phyloP scores from a whole-genome alignment of 2,329 filamentous ascomycete genomes.

The Penicillium crustosum region DNA sequence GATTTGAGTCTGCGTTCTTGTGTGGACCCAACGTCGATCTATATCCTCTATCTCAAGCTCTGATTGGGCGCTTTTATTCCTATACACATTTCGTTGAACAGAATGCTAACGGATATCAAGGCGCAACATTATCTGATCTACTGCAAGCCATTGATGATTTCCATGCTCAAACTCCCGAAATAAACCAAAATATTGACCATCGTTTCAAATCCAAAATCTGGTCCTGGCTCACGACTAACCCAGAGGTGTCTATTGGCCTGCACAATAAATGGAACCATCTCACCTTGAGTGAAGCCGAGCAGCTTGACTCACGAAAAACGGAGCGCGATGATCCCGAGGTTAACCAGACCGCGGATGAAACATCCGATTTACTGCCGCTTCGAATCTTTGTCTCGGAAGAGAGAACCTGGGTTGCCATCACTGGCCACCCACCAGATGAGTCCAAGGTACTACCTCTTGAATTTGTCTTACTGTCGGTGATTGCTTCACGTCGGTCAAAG shows the following conservation, averaged over 20 bases:
- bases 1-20: not conserved
- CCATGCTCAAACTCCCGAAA: conserved; percentile 28
- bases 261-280: conserved; percentile 43
- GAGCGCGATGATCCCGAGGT: not conserved
- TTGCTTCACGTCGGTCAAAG: conserved; percentile 53
- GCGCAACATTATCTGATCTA: conserved; percentile 39
- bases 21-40: not conserved
- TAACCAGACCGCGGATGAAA: conserved; percentile 1
- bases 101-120: conserved; percentile 29
- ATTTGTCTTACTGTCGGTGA: conserved; percentile 59
- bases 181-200: conserved; percentile 45
- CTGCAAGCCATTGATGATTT: conserved; percentile 38
- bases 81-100: not conserved
- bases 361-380: conserved; percentile 8
- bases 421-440: conserved; percentile 59
- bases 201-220: conserved; percentile 56
- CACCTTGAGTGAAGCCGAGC: conserved; percentile 44
- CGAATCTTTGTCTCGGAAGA: conserved; percentile 55
- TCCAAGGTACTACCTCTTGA: conserved; percentile 55
- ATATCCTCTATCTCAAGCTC: not conserved
- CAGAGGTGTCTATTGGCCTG: conserved; percentile 55
- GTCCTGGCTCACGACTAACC: conserved; percentile 57
- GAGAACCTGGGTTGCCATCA: conserved; percentile 59
- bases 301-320: conserved; percentile 4
- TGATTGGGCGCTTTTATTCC: not conserved